These are phyloP conservation scores for Dendrostoma leiphaemia DNA, from an alignment of 2,329 filamentous ascomycete species.

Conservation along the genomic window DNA sequence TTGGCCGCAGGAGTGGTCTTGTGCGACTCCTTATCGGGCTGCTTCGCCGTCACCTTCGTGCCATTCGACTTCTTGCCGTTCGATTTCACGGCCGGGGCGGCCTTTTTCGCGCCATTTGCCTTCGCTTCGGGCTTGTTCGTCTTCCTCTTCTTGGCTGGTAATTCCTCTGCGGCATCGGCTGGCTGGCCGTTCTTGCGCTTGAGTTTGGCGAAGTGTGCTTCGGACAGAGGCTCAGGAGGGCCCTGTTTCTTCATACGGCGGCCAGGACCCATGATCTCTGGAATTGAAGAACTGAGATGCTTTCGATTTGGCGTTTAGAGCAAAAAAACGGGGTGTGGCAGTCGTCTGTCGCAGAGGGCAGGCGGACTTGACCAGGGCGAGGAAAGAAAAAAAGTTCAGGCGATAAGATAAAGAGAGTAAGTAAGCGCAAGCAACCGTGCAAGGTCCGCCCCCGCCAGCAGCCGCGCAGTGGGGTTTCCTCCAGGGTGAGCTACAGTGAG, in stretches of 20 bases:
- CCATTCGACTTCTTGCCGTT: conserved; percentile 32
- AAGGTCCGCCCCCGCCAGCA: conserved; percentile 8
- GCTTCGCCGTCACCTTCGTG: conserved; percentile 32
- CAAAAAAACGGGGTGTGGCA: no score
- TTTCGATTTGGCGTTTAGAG: no score
- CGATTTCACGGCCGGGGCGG: conserved; percentile 25
- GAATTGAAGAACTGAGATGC: neutral
- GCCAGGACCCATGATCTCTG: conserved; percentile 73
- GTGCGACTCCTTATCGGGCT: conserved; percentile 38
- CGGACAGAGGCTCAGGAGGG: conserved; percentile 76
- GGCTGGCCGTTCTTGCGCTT: conserved; percentile 82
- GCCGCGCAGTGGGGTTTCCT: neutral
- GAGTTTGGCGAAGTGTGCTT: conserved; percentile 71
- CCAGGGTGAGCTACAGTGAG: no score
- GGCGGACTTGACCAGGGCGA: no score
- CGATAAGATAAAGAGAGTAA: conserved; percentile 4
- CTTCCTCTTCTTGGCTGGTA: conserved; percentile 59
- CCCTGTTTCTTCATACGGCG: conserved; percentile 97
- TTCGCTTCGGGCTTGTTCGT: conserved; percentile 37
- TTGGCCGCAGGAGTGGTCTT: conserved; percentile 42
- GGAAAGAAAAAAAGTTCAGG: conserved; percentile 13
- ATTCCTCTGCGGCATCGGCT: conserved; percentile 55
- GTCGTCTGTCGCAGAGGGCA: conserved; percentile 1
- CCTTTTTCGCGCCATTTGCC: conserved; percentile 28
- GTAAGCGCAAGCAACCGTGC: neutral